A percentile compares a stretch with the other conserved stretches of the same genome.
Conservation (phyloP, 2,329 filamentous ascomycete genomes). For the Annulohypoxylon truncatum region DNA sequence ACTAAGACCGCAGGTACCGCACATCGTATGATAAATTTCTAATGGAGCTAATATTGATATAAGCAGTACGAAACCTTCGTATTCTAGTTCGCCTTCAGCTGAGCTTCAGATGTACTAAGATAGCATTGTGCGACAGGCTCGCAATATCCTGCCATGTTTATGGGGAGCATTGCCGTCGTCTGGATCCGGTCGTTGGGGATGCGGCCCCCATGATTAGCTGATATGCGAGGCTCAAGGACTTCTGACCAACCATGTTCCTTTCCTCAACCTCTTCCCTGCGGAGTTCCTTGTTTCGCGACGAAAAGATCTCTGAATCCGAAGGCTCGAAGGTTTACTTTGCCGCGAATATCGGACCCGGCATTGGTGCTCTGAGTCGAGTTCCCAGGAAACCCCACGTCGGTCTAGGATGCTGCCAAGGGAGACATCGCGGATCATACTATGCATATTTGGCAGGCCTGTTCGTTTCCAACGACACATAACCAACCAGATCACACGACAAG, state of each 20-base stretch:
- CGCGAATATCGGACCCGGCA: not conserved
- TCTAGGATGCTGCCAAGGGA: constrained; percentile 5
- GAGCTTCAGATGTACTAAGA: not conserved
- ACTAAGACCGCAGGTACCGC: not conserved
- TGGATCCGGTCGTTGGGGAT: constrained; percentile 7
- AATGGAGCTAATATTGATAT: not conserved
- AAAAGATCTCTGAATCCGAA: constrained; percentile 14
- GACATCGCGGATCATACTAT: constrained; percentile 8
- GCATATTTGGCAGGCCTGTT: constrained; percentile 8
- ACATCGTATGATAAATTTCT: constrained; percentile 1
- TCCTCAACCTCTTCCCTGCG: constrained; percentile 2
- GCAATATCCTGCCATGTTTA: constrained; percentile 19
- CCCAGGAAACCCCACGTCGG: constrained; percentile 1
- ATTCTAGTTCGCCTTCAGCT: not conserved
- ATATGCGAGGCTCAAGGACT: constrained; percentile 8
- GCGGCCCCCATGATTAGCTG: constrained; percentile 26
- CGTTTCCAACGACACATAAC: not conserved
- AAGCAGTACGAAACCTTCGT: not conserved
- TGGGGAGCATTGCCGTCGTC: not conserved
- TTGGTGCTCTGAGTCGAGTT: not conserved
- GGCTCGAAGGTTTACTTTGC: constrained; percentile 1
- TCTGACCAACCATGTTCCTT: constrained; percentile 2
- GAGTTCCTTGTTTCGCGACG: not conserved
- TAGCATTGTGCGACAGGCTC: constrained; percentile 5
- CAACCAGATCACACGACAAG: not conserved